Evolutionary conservation across 106 monocot species (phyloP).

Genomic region (Dactylorhiza incarnata): DNA sequence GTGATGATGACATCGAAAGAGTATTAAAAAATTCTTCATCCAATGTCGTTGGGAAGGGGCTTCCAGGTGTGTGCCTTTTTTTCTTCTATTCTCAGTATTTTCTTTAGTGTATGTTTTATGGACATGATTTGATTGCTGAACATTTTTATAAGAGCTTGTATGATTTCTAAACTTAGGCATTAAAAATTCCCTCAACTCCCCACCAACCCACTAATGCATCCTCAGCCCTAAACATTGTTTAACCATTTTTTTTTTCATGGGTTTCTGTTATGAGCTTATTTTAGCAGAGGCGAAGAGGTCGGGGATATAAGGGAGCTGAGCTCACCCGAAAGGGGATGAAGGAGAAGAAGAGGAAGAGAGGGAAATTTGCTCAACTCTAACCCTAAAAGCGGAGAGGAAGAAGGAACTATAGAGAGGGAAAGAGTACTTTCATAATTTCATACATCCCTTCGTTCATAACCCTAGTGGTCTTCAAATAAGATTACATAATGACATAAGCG

Average conservation of each 20-base stretch:
- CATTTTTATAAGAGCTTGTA: background rate
- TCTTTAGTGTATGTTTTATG: background rate
- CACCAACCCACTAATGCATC: background rate
- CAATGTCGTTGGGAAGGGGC: constrained; percentile 37
- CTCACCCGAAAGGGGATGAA: no score
- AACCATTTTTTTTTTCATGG: background rate
- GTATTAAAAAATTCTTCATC: constrained; percentile 33
- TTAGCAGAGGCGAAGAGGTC: no score
- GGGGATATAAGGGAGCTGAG: no score
- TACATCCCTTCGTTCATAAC: no score
- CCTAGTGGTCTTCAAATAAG: no score
- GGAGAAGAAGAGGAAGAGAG: no score
- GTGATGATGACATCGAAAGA: constrained; percentile 72
- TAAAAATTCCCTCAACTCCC: background rate
- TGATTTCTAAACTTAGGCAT: background rate
- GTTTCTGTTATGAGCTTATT: no score
- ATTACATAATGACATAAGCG: no score
- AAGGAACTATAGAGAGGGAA: no score
- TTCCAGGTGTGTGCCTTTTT: constrained; percentile 66
- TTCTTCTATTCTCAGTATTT: background rate
- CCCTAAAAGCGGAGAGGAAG: no score
- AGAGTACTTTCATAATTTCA: no score
- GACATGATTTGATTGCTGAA: background rate
- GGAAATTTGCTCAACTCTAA: no score
- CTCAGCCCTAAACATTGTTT: background rate